Percentiles rank a stretch among this genome's conserved stretches.
Evolutionary conservation across 768 basidiomycete genomes (phyloP).

Genomic region (Clitopilus passeckerianus): DNA sequence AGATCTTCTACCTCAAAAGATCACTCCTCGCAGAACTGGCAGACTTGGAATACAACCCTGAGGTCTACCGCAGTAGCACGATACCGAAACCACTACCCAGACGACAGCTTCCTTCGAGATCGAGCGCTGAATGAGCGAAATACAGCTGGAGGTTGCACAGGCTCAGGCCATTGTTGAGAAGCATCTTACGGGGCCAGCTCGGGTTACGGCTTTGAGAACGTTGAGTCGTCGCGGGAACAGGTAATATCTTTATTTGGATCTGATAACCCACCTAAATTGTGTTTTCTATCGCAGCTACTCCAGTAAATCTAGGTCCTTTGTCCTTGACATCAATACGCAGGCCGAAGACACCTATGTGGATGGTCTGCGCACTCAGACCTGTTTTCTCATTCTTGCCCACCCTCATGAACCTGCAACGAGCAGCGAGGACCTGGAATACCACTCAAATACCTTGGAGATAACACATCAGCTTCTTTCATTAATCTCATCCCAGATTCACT

Average conservation of each 20-base stretch:
- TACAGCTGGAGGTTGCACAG: too few species aligned
- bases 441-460: background rate
- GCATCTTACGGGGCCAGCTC: too few species aligned
- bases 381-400: background rate
- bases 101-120: too few species aligned
- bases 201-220: background rate
- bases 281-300: background rate
- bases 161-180: too few species aligned
- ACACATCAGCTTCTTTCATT: background rate
- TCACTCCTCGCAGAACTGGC: too few species aligned
- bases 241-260: background rate
- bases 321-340: background rate
- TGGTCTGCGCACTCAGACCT: background rate
- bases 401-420: background rate
- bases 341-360: too few species aligned
- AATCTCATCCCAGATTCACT: background rate
- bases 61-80: too few species aligned
- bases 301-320: background rate
- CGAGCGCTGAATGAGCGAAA: too few species aligned
- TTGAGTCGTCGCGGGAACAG: background rate
- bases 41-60: too few species aligned
- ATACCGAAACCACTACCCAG: too few species aligned
- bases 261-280: background rate
- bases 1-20: too few species aligned
- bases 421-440: background rate